A percentile compares a stretch with the other conserved stretches of the same genome.
Conservation (phyloP, 129 eudicot genomes). For the Flaveria brownii region DNA sequence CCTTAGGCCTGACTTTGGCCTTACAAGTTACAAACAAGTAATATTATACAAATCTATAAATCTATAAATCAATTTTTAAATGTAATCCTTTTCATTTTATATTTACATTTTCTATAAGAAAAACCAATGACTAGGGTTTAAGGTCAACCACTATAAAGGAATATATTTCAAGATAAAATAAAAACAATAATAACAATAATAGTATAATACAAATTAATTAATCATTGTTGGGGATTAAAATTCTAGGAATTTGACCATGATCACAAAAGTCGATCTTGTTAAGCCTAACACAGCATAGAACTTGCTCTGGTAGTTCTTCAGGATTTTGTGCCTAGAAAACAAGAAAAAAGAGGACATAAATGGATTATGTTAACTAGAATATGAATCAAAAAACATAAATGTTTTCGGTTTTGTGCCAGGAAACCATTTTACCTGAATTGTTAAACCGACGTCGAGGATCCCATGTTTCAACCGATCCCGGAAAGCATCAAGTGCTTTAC, state of each 20-base stretch:
- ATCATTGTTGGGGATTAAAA: slow-evolving; percentile 41
- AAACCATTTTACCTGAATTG: slow-evolving; percentile 57
- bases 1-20: not conserved
- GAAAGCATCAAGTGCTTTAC: slow-evolving; percentile 77
- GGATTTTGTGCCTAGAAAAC: slow-evolving; percentile 67
- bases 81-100: not conserved
- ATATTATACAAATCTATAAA: too few species aligned
- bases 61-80: not conserved
- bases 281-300: slow-evolving; percentile 69
- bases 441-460: slow-evolving; percentile 67
- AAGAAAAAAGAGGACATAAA: not conserved
- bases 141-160: slow-evolving; percentile 7
- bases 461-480: slow-evolving; percentile 64
- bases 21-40: too few species aligned
- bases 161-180: not conserved
- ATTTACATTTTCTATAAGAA: not conserved
- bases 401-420: not conserved
- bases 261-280: slow-evolving; percentile 72
- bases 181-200: not conserved
- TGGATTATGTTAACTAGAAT: not conserved
- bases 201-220: not conserved
- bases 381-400: not conserved
- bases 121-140: not conserved
- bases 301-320: slow-evolving; percentile 82
- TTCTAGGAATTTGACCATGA: slow-evolving; percentile 61